Conservation (phyloP, 441 rosid species). For the Capsella rubella region DNA sequence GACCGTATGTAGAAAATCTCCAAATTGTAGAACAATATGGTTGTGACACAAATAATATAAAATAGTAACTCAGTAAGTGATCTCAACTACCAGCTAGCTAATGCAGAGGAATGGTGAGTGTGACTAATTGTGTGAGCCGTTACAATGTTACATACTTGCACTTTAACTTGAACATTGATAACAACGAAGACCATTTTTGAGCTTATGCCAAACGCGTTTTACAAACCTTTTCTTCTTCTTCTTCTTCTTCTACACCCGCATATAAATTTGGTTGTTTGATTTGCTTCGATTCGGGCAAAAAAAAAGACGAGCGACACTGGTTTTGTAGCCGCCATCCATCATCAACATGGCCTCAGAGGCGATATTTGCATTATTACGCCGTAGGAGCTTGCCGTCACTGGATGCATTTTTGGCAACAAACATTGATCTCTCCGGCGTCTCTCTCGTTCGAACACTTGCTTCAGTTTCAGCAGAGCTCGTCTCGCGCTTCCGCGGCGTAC, state of each 20-base stretch:
- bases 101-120: background rate
- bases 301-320: too few species aligned
- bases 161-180: background rate
- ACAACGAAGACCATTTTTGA: background rate
- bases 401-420: too few species aligned
- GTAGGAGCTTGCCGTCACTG: too few species aligned
- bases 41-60: background rate
- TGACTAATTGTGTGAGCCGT: background rate
- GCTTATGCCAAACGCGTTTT: constrained; percentile 22
- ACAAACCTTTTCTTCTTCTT: background rate
- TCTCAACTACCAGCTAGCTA: background rate
- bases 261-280: background rate
- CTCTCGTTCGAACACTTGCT: too few species aligned
- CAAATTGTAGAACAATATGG: background rate
- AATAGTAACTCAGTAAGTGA: background rate
- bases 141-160: constrained; percentile 6
- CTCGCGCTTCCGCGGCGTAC: too few species aligned
- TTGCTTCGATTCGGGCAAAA: too few species aligned
- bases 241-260: background rate
- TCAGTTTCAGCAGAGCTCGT: too few species aligned
- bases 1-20: background rate
- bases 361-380: too few species aligned
- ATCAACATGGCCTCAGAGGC: too few species aligned
- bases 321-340: too few species aligned
- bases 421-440: too few species aligned